Conservation (phyloP, 106 monocot species). For the Dendrobium huoshanense region DNA sequence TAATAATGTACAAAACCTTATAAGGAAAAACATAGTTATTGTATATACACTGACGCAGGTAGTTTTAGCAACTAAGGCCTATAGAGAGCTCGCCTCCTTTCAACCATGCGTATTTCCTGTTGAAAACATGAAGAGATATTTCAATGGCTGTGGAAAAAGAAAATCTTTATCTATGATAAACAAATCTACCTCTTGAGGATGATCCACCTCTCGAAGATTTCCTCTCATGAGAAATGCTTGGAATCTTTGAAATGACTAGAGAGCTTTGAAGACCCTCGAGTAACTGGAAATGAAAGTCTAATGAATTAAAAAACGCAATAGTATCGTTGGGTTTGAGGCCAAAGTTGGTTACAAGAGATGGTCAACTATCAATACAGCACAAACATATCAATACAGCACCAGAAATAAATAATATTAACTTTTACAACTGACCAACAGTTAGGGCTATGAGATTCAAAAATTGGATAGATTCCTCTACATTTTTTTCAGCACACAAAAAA, state of each 20-base stretch:
- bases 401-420: no score
- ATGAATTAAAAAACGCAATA: no score
- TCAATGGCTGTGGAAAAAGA: not conserved
- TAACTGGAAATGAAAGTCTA: slow-evolving; percentile 39
- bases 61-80: not conserved
- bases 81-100: not conserved
- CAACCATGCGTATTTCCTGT: not conserved
- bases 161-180: not conserved
- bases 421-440: no score
- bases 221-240: slow-evolving; percentile 49
- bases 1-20: not conserved
- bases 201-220: slow-evolving; percentile 34
- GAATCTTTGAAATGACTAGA: slow-evolving; percentile 53
- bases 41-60: not conserved
- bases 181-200: slow-evolving; percentile 52
- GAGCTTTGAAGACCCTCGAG: slow-evolving; percentile 97
- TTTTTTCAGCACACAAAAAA: no score
- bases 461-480: not conserved
- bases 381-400: no score
- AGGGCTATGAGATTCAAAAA: not conserved
- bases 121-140: not conserved
- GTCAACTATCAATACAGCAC: no score
- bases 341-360: no score
- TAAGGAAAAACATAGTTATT: not conserved
- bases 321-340: no score